Percentiles rank a stretch among this genome's conserved stretches.
Evolutionary conservation across 345 rosid genomes (phyloP).

Genomic region (Cochlearia excelsa): DNA sequence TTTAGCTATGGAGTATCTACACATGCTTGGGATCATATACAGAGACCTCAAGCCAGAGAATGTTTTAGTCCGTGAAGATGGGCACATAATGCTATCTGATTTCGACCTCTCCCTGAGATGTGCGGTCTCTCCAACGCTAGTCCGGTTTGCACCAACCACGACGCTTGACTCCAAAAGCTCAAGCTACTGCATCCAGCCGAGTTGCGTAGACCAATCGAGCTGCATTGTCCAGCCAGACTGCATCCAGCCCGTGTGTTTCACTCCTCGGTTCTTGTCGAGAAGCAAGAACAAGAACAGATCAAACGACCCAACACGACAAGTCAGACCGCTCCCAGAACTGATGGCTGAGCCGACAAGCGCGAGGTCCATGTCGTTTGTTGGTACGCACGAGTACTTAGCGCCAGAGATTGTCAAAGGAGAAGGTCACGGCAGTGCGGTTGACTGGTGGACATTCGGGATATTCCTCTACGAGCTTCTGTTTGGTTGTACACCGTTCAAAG

Average conservation of each 20-base stretch:
- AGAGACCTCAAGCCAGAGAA: conserved; percentile 78
- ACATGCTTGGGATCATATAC: conserved; percentile 87
- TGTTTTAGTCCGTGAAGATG: too few relatives aligned
- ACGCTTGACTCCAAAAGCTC: conserved; percentile 44
- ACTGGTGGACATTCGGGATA: conserved; percentile 93
- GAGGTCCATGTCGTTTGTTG: conserved; percentile 78
- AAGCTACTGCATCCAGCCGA: conserved; percentile 52
- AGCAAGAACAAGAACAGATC: conserved; percentile 39
- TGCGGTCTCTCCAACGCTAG: conserved; percentile 59
- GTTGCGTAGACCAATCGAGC: conserved; percentile 47
- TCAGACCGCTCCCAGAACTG: conserved; percentile 70
- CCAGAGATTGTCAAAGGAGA: conserved; percentile 86
- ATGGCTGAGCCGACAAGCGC: conserved; percentile 82
- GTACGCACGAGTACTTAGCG: conserved; percentile 37
- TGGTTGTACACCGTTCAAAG: conserved; percentile 81
- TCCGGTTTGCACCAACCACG: conserved; percentile 42
- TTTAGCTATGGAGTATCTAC: conserved; percentile 81
- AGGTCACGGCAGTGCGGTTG: conserved; percentile 89
- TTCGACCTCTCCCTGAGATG: conserved; percentile 58
- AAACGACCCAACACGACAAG: conserved; percentile 39
- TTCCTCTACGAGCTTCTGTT: conserved; percentile 78
- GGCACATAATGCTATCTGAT: too few relatives aligned
- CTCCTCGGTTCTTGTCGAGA: conserved; percentile 50
- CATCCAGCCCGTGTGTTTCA: conserved; percentile 59
- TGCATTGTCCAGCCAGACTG: conserved; percentile 56